Evolutionary conservation across 1,284 basidiomycete genomes (phyloP), one percentile per base, ranked within the genome.

Genomic region (Heterobasidion parviporum): DNA sequence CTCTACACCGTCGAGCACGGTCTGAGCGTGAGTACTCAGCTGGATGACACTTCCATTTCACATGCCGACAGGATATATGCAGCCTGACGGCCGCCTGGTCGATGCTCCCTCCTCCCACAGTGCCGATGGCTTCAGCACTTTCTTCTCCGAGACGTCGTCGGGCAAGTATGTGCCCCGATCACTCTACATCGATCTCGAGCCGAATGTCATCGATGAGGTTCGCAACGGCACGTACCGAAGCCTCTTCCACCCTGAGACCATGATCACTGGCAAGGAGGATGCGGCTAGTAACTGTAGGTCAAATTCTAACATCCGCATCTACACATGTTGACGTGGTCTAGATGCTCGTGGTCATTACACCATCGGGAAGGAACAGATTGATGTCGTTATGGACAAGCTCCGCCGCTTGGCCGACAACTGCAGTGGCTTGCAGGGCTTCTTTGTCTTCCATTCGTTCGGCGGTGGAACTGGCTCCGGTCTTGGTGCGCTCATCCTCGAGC

Each of bases 401-500:
- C 91, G 97, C 71, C 89, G 92, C 67, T 83, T 99, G 61, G 89
- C 96, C 59, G 97, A 99, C 76, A 97, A 98, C 79, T 98, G 96
- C 78, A 85, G 85, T 60, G 97, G 97, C 69, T 87, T 99, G 48
- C 97, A 99, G 76, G 97, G 97, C 67, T 99, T 99, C 85, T 99
- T 99, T 70, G 94, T 98, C 68, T 99, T 99, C 89, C 97, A 99
- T 81, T 99, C 97, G 53, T 98, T 98, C 72, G 97, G 97, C 72
- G 97, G 97, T 75, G 97, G 97, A 76, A 99, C 96, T 67, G 97
- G 97, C 66, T 99, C 97, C 59, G 97, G 97, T 73, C 96, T 99
- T 70, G 96, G 97, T 72, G 95, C 96, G 59, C 87, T 99, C 65
- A 86, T 99, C 60, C 87, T 99, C 59, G 97, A 99, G 78, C 88